phyloP scores from a whole-genome alignment of 2,329 filamentous ascomycete species.

The Arachnomyces sp. region DNA sequence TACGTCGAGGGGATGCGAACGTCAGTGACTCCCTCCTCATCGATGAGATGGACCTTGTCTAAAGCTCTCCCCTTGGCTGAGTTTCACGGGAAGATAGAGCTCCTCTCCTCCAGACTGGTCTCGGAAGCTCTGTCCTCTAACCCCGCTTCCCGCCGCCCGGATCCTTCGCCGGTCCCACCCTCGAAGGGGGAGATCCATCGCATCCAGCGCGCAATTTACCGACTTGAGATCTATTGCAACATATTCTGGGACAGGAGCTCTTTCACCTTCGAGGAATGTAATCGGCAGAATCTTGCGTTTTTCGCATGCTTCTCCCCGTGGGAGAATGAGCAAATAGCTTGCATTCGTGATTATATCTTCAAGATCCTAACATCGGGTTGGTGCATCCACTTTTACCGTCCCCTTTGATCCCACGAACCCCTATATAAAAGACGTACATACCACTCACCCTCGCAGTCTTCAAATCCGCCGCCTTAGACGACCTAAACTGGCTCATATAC shows the following conservation, averaged over 20 bases:
- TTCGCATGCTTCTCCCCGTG: constrained; percentile 7
- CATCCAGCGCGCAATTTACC: constrained; percentile 11
- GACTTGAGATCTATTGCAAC: constrained; percentile 11
- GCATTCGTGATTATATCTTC: constrained; percentile 9
- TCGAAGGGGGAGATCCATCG: constrained; percentile 6
- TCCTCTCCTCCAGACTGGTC: neutral
- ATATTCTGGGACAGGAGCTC: constrained; percentile 4
- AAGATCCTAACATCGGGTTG: no score
- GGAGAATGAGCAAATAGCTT: constrained; percentile 11
- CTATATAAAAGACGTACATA: no score
- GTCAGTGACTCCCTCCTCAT: neutral
- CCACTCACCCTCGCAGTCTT: no score
- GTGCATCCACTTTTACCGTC: no score
- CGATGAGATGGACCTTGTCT: neutral
- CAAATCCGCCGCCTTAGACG: no score
- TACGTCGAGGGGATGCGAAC: no score
- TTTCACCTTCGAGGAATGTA: neutral
- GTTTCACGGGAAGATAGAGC: constrained; percentile 1
- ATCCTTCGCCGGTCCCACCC: neutral
- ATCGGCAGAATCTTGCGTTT: constrained; percentile 1
- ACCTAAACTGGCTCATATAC: no score
- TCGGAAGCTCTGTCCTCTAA: no score
- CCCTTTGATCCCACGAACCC: no score
- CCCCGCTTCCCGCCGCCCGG: no score
- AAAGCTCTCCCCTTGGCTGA: neutral